phyloP scores from a whole-genome alignment of 2,329 filamentous ascomycete species.

The Ophiognomonia clavigignenti-juglandacearum region DNA sequence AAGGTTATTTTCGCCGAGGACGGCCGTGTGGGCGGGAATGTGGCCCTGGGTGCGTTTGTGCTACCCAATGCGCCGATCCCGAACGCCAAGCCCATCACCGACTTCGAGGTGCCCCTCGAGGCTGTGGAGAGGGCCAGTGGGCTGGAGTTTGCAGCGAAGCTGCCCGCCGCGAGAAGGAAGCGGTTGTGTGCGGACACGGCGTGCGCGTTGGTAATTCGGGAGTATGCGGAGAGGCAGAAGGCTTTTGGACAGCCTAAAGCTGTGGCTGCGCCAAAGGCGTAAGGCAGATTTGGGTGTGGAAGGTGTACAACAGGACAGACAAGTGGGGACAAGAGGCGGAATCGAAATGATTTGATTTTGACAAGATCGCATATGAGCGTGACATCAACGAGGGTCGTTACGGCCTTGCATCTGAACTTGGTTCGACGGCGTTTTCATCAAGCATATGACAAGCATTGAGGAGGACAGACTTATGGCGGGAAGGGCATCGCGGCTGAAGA shows the following conservation, averaged over 20 bases:
- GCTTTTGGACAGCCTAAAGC: slow-evolving; percentile 40
- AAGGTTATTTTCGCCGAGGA: slow-evolving; percentile 98
- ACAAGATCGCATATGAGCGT: neutral
- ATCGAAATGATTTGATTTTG: too few species aligned
- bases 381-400: neutral
- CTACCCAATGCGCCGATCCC: slow-evolving; percentile 86
- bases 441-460: neutral
- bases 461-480: neutral
- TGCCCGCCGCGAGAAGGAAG: slow-evolving; percentile 69
- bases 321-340: neutral
- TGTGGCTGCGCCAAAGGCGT: slow-evolving; percentile 8
- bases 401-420: neutral
- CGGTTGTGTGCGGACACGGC: slow-evolving; percentile 80
- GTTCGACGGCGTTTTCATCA: neutral
- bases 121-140: slow-evolving; percentile 88
- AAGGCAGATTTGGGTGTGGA: neutral
- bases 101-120: slow-evolving; percentile 95
- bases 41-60: slow-evolving; percentile 90
- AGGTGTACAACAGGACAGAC: too few species aligned
- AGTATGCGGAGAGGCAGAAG: slow-evolving; percentile 64
- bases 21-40: slow-evolving; percentile 61
- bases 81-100: slow-evolving; percentile 79
- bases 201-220: slow-evolving; percentile 77
- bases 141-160: slow-evolving; percentile 79
- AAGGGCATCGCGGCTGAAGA: neutral